Percentiles rank a stretch among this genome's conserved stretches.
Conservation (phyloP, 768 basidiomycete genomes). For the Stropharia rugosoannulata region DNA sequence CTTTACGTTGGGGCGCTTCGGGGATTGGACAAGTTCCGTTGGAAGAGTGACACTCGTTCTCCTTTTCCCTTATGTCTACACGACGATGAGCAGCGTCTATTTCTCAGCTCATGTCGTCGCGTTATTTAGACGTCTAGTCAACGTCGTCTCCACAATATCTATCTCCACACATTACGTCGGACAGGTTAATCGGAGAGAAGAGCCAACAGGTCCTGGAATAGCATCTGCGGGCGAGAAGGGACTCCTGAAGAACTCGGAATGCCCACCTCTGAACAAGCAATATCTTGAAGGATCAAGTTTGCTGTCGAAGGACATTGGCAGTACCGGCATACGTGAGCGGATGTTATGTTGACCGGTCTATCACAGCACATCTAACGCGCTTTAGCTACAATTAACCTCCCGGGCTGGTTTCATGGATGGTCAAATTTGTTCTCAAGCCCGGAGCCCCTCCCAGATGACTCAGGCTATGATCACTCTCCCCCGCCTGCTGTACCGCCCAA, state of each 20-base stretch:
- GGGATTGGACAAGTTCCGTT: background rate
- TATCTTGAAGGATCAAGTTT: too few species aligned
- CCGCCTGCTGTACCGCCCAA: constrained; percentile 14
- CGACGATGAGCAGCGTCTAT: constrained; percentile 40
- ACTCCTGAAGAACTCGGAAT: background rate
- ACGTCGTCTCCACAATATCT: constrained; percentile 67
- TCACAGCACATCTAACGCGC: background rate
- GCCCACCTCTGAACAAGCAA: too few species aligned
- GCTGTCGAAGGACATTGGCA: too few species aligned
- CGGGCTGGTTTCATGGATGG: constrained; percentile 24
- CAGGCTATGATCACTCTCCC: constrained; percentile 3
- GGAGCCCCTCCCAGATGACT: background rate
- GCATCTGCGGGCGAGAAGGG: background rate
- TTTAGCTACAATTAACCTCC: constrained; percentile 15
- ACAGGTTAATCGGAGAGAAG: too few species aligned
- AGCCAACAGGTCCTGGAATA: too few species aligned
- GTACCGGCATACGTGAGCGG: too few species aligned
- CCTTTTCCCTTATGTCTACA: constrained; percentile 11
- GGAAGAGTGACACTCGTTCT: constrained; percentile 1
- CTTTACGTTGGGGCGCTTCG: too few species aligned
- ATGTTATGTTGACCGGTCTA: too few species aligned
- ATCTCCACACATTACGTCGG: constrained; percentile 64
- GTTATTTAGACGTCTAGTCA: constrained; percentile 64
- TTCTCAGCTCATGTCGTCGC: constrained; percentile 61
- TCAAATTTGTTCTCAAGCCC: constrained; percentile 13